phyloP scores from a whole-genome alignment of 192 early-diverging fungal species.

The Coemansia sp. region DNA sequence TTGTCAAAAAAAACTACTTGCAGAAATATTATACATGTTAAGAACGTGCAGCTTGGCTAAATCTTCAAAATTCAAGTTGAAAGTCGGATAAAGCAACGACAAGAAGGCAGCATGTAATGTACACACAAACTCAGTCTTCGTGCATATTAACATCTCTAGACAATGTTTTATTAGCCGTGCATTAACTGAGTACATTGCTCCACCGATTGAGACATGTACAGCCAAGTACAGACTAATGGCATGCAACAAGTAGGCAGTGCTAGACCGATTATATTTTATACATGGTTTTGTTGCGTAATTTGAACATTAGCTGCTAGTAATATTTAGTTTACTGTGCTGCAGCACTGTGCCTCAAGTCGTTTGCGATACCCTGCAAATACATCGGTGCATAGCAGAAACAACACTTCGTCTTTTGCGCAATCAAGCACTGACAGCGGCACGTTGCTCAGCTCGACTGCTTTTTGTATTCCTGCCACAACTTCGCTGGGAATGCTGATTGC shows the following conservation, averaged over 20 bases:
- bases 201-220: conserved; percentile 68
- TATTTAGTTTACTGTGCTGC: background rate
- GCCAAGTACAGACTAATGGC: conserved; percentile 60
- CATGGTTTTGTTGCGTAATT: background rate
- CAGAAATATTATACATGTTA: conserved; percentile 80
- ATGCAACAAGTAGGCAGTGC: conserved; percentile 19
- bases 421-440: conserved; percentile 40
- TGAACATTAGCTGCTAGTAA: background rate
- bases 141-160: conserved; percentile 72
- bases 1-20: conserved; percentile 73
- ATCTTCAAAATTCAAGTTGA: no score
- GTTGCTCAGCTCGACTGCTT: conserved; percentile 23
- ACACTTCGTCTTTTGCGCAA: conserved; percentile 44
- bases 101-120: conserved; percentile 81
- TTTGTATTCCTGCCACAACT: conserved; percentile 22
- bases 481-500: conserved; percentile 34
- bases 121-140: conserved; percentile 80
- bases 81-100: conserved; percentile 65
- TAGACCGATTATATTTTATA: background rate
- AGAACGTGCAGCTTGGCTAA: conserved; percentile 65
- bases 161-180: conserved; percentile 35
- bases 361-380: conserved; percentile 34
- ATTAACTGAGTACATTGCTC: conserved; percentile 58
- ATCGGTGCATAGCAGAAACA: conserved; percentile 47
- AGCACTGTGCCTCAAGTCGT: conserved; percentile 17